phyloP scores from a whole-genome alignment of 352 stramenopile genomes.

The Globisporangium canariense region DNA sequence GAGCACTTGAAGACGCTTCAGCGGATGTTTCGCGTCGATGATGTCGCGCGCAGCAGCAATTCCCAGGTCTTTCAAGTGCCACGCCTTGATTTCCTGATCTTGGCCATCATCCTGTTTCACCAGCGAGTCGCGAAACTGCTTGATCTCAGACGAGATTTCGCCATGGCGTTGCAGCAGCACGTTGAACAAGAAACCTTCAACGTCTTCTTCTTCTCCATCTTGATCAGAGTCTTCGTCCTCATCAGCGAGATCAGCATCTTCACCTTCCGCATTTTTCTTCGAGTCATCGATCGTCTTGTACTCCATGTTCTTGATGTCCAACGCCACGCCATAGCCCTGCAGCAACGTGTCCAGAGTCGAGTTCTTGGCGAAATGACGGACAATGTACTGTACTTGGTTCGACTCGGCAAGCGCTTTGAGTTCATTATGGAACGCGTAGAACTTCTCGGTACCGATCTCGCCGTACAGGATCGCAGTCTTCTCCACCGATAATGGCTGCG shows the following conservation, averaged over 20 bases:
- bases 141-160: slow-evolving; percentile 43
- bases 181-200: slow-evolving; percentile 66
- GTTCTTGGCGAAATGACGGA: slow-evolving; percentile 74
- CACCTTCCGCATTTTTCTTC: slow-evolving; percentile 46
- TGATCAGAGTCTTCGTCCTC: slow-evolving; percentile 35
- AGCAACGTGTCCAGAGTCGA: slow-evolving; percentile 71
- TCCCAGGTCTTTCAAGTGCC: slow-evolving; percentile 89
- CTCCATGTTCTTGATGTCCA: slow-evolving; percentile 98
- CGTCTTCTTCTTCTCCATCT: slow-evolving; percentile 48
- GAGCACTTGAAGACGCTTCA: slow-evolving; percentile 75
- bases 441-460: slow-evolving; percentile 58
- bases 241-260: slow-evolving; percentile 20
- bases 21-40: slow-evolving; percentile 63
- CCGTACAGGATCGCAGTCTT: slow-evolving; percentile 83
- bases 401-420: slow-evolving; percentile 54
- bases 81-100: slow-evolving; percentile 61
- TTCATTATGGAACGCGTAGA: slow-evolving; percentile 68
- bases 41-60: slow-evolving; percentile 76
- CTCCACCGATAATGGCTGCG: slow-evolving; percentile 24
- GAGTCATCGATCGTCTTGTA: slow-evolving; percentile 95
- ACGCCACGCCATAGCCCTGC: slow-evolving; percentile 89
- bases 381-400: slow-evolving; percentile 75
- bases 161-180: slow-evolving; percentile 39
- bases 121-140: slow-evolving; percentile 49
- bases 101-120: slow-evolving; percentile 37